phyloP scores from a whole-genome alignment of 495 filamentous ascomycete genomes.

The Penicillium manginii region DNA sequence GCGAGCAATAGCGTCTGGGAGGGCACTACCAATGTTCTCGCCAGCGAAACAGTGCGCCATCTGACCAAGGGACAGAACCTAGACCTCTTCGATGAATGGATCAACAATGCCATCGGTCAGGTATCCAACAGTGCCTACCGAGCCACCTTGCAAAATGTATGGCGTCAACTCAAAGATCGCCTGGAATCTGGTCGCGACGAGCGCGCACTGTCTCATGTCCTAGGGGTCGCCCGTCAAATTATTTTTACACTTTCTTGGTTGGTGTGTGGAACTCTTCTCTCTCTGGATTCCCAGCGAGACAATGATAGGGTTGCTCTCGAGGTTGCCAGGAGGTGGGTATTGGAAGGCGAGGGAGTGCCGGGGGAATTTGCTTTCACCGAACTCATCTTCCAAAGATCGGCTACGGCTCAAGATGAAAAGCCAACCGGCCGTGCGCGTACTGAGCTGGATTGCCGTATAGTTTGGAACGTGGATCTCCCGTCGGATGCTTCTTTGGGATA shows the following conservation, averaged over 20 bases:
- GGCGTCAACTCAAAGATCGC: constrained; percentile 11
- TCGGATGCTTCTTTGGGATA: constrained; percentile 29
- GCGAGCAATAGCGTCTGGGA: constrained; percentile 71
- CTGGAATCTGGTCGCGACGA: constrained; percentile 10
- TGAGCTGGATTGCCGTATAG: constrained; percentile 38
- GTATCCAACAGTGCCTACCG: constrained; percentile 9
- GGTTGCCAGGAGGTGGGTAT: constrained; percentile 38
- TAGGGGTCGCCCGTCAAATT: constrained; percentile 31
- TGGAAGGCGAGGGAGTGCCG: constrained; percentile 35
- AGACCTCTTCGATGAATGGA: constrained; percentile 40
- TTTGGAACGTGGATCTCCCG: constrained; percentile 38
- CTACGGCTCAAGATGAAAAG: neutral
- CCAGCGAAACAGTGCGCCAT: constrained; percentile 60
- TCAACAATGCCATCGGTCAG: constrained; percentile 32
- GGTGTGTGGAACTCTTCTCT: constrained; percentile 31
- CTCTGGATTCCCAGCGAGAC: constrained; percentile 38
- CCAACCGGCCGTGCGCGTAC: constrained; percentile 2
- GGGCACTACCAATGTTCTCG: constrained; percentile 71
- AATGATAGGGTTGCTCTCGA: constrained; percentile 33
- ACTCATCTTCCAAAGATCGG: constrained; percentile 23
- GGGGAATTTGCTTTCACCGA: constrained; percentile 40
- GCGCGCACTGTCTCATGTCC: constrained; percentile 4
- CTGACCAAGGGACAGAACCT: constrained; percentile 47
- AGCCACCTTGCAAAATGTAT: constrained; percentile 18
- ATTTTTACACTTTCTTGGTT: constrained; percentile 43